Conservation (phyloP, 768 basidiomycete species). For the Paxillus involutus region DNA sequence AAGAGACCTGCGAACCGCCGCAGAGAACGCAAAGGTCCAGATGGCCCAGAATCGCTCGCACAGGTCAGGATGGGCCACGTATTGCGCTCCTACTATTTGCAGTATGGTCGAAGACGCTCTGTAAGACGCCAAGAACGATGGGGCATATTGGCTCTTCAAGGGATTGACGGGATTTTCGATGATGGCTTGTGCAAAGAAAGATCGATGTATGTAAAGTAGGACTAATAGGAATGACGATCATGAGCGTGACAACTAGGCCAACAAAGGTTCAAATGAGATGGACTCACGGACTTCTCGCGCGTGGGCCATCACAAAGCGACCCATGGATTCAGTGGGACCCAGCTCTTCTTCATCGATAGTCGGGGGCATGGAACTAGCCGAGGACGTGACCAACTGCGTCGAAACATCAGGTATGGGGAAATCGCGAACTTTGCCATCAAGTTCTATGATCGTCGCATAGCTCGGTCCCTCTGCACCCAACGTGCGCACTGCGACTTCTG, state of each 20-base stretch:
- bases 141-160: constrained; percentile 61
- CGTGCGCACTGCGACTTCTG: constrained; percentile 61
- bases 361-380: constrained; percentile 16
- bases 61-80: constrained; percentile 43
- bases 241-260: constrained; percentile 1
- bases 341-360: constrained; percentile 10
- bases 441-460: constrained; percentile 64
- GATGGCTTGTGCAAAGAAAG: constrained; percentile 72
- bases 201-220: constrained; percentile 62
- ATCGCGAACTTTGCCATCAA: constrained; percentile 68
- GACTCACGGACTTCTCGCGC: constrained; percentile 37
- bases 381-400: constrained; percentile 38
- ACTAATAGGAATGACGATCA: constrained; percentile 32
- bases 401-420: constrained; percentile 54
- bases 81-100: constrained; percentile 49
- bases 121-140: constrained; percentile 65
- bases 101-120: constrained; percentile 58
- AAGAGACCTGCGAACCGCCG: constrained; percentile 39
- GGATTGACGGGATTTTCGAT: constrained; percentile 68
- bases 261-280: neutral
- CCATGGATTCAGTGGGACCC: constrained; percentile 33
- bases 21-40: constrained; percentile 62
- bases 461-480: constrained; percentile 64
- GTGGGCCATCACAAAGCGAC: constrained; percentile 37
- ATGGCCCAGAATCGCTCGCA: constrained; percentile 58